These are phyloP conservation scores for Parasitella parasitica DNA, from an alignment of 371 early-diverging fungal species.

Conservation along the genomic window DNA sequence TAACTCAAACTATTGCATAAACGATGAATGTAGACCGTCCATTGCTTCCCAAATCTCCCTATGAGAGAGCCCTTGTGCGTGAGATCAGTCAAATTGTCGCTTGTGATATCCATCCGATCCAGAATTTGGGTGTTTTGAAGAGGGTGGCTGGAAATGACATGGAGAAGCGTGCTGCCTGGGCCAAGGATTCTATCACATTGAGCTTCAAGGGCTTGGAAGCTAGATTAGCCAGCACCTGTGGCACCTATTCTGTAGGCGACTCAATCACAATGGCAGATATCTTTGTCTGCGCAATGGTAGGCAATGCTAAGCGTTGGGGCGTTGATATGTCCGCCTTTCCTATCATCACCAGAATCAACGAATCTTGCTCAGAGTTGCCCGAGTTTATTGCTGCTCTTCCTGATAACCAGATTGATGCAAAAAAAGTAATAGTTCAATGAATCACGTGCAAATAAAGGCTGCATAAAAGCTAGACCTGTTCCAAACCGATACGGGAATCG, in stretches of 20 bases:
- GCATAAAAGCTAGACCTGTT: background rate
- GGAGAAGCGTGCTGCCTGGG: slow-evolving; percentile 65
- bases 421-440: slow-evolving; percentile 8
- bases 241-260: slow-evolving; percentile 82
- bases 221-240: slow-evolving; percentile 58
- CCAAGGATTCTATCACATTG: slow-evolving; percentile 49
- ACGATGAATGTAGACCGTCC: slow-evolving; percentile 33
- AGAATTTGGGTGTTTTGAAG: slow-evolving; percentile 76
- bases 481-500: background rate
- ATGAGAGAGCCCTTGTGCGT: slow-evolving; percentile 68
- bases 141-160: slow-evolving; percentile 54
- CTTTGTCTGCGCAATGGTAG: slow-evolving; percentile 77
- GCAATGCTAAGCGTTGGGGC: slow-evolving; percentile 71
- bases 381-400: slow-evolving; percentile 76
- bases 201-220: slow-evolving; percentile 78
- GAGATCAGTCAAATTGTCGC: slow-evolving; percentile 70
- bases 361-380: slow-evolving; percentile 51
- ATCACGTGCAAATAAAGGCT: background rate
- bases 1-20: background rate
- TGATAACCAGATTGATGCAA: slow-evolving; percentile 68
- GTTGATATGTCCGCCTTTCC: slow-evolving; percentile 80
- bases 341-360: slow-evolving; percentile 59
- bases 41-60: slow-evolving; percentile 75
- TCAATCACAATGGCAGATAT: slow-evolving; percentile 85
- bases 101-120: slow-evolving; percentile 88